Conservation (phyloP, 106 monocot species). For the Ottelia alismoides region DNA sequence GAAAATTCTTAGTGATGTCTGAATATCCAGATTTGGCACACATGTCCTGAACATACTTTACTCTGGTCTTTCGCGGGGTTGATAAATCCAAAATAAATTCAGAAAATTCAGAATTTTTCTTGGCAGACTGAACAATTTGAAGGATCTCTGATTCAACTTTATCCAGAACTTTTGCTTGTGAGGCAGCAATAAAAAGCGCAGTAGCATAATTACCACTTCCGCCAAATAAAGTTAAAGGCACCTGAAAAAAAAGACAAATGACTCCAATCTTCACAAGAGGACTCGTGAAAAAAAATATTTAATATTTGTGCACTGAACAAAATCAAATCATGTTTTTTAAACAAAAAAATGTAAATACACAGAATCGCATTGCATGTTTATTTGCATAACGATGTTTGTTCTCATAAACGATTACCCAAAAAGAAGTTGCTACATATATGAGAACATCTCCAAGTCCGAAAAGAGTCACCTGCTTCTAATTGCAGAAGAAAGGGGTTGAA, state of each 20-base stretch:
- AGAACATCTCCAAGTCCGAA: no score
- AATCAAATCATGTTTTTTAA: no score
- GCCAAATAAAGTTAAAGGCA: constrained; percentile 60
- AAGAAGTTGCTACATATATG: no score
- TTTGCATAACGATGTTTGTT: no score
- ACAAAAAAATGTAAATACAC: no score
- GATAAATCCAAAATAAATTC: constrained; percentile 72
- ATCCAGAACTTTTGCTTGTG: constrained; percentile 58
- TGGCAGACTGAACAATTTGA: constrained; percentile 54
- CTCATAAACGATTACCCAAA: no score
- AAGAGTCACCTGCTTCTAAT: no score
- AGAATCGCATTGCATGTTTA: no score
- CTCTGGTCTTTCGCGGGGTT: constrained; percentile 48
- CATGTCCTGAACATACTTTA: constrained; percentile 60
- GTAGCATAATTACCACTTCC: constrained; percentile 83
- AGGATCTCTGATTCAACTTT: constrained; percentile 75
- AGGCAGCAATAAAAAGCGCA: constrained; percentile 68
- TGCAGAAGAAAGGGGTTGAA: no score
- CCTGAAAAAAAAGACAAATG: constrained; percentile 34
- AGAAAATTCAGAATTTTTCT: constrained; percentile 61
- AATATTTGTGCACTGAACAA: no score
- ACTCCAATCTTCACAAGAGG: no score
- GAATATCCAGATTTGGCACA: constrained; percentile 72
- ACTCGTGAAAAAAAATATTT: no score
- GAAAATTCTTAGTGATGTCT: constrained; percentile 77